Percentiles rank a stretch among this genome's conserved stretches.
phyloP scores from a whole-genome alignment of 163 green algal genomes.

The Chloromonas sp. region DNA sequence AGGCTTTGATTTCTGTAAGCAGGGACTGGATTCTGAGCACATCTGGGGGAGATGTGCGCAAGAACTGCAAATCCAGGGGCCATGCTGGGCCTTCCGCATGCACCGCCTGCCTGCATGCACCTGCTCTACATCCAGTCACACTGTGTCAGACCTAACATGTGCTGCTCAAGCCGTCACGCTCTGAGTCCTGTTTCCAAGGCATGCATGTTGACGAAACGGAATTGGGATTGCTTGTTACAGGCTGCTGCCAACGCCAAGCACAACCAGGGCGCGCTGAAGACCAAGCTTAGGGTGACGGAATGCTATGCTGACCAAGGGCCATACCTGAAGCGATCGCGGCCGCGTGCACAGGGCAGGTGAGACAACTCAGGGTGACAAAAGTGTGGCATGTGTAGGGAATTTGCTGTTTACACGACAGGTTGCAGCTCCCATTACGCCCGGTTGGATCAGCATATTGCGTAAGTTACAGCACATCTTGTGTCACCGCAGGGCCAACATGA shows the following conservation, averaged over 20 bases:
- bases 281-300: conserved; percentile 77
- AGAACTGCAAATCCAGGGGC: background rate
- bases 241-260: conserved; percentile 92
- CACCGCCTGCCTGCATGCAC: background rate
- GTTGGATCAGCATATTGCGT: background rate
- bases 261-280: conserved; percentile 82
- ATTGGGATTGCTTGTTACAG: conserved; percentile 22
- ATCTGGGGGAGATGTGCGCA: background rate
- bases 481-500: conserved; percentile 54
- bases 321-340: conserved; percentile 74
- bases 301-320: conserved; percentile 75
- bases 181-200: no score
- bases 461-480: background rate
- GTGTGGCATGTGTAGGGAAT: background rate
- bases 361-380: background rate
- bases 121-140: background rate
- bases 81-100: background rate
- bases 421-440: background rate
- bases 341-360: conserved; percentile 81
- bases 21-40: background rate
- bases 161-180: no score
- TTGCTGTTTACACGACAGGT: background rate
- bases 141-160: no score
- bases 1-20: conserved; percentile 74
- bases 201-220: no score